Evolutionary conservation across 345 rosid genomes (phyloP), one percentile per base, ranked within the genome.

Genomic region (Arabis alpina): DNA sequence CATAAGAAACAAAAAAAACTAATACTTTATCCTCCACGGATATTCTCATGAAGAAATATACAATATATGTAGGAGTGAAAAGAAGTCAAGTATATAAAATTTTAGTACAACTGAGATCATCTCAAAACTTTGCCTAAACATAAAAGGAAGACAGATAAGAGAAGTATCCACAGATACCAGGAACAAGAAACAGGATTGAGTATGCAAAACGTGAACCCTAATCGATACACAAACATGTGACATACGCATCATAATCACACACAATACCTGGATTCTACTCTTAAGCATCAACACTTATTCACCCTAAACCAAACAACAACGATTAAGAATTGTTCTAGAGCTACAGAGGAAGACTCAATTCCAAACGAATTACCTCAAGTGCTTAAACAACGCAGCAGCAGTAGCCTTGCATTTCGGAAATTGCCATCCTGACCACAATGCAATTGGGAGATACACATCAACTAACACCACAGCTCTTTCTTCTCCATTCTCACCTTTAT

Each of bases 351-450:
- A 27, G 16, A 45, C 41, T 34, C 6, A 54, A 48, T 30, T 36
- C 5, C 2, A 63, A 62, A 54, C 6, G 32, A 57, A 76, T 47
- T 53, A 91, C 99, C 99, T 89, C 74, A 94, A 60, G 72, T 94
- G 99, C 71, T 84, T 79, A 72, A 88, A 85, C 52, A 94, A 74
- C 11, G 90, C 67, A 56, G 83, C 87, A 42, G 95, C 97, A 48
- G 83, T 48, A 11, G 91, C 59, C 5, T 80, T 78, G 1, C 71
- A 84, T 67, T 73, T 83, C 0, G 97, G 93, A 66, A 94, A 89
- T 79, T 91, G 99, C 96, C 95, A 87, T 4, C 91, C 95, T 6
- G 85, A 70, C 95, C 92, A 89, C 66, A 86, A 36, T 10, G 77
- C 86, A 61, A 85, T 12, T 15, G 89, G 96, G 56, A 94, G 58